phyloP scores from a whole-genome alignment of 805 yeast species.

The Candida caryicola region DNA sequence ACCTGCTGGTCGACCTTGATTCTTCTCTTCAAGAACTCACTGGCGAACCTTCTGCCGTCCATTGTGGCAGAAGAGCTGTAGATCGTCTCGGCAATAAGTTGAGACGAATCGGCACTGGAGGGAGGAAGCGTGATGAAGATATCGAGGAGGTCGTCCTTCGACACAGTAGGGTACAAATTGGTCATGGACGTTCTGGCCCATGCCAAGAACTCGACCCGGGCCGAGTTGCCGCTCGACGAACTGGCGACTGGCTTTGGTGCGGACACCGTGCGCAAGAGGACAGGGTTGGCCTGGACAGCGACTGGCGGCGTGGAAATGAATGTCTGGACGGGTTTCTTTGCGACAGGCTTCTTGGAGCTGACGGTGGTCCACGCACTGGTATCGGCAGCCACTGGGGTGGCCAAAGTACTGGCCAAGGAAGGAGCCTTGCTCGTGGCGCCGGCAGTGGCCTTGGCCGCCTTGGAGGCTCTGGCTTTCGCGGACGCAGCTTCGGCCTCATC shows the following conservation, averaged over 20 bases:
- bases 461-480: conserved; percentile 22
- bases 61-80: conserved; percentile 83
- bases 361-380: conserved; percentile 48
- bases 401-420: conserved; percentile 34
- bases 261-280: conserved; percentile 35
- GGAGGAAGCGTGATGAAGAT: conserved; percentile 78
- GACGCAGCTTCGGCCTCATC: conserved; percentile 51
- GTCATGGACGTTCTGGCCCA: conserved; percentile 73
- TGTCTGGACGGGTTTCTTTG: conserved; percentile 20
- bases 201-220: conserved; percentile 56
- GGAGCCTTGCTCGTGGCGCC: conserved; percentile 12
- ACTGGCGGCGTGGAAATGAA: conserved; percentile 15
- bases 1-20: conserved; percentile 61
- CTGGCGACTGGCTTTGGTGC: conserved; percentile 28
- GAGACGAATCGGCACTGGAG: conserved; percentile 64
- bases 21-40: conserved; percentile 80
- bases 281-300: conserved; percentile 30
- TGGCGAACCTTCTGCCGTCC: conserved; percentile 94
- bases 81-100: conserved; percentile 87
- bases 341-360: conserved; percentile 29
- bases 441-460: conserved; percentile 9
- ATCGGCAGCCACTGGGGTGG: conserved; percentile 27
- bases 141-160: conserved; percentile 72
- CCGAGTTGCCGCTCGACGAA: conserved; percentile 18
- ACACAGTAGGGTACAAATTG: conserved; percentile 70